phyloP scores from a whole-genome alignment of 306 rosid species.

The Gleditsia sinensis region DNA sequence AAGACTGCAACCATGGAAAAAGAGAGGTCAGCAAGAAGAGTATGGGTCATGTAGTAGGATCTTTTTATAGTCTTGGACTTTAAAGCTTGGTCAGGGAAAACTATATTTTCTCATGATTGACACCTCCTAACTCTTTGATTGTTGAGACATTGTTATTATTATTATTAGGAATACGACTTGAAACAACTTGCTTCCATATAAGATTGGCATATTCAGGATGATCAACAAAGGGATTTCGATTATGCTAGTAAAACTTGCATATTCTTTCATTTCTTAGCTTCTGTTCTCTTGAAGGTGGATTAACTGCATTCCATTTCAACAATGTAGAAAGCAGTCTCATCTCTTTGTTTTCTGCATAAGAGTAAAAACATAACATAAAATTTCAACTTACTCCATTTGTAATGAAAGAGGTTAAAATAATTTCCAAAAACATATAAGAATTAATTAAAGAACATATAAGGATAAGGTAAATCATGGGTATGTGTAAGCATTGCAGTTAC shows the following conservation, averaged over 20 bases:
- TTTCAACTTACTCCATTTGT: slow-evolving; percentile 2
- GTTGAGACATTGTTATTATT: background rate
- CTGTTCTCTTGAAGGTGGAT: slow-evolving; percentile 86
- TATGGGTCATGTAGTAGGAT: no score
- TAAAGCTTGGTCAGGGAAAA: background rate
- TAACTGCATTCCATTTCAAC: slow-evolving; percentile 65
- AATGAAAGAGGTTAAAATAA: background rate
- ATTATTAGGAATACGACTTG: background rate
- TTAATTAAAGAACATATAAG: background rate
- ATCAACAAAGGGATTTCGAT: slow-evolving; percentile 77
- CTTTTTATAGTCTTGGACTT: no score
- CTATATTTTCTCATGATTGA: background rate
- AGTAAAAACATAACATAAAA: background rate
- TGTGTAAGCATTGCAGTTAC: background rate
- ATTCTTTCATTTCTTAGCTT: slow-evolving; percentile 73
- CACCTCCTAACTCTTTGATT: background rate
- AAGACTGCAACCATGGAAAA: background rate
- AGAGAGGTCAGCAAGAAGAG: no score
- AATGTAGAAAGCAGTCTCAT: slow-evolving; percentile 76
- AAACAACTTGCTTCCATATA: slow-evolving; percentile 49
- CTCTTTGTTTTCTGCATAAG: slow-evolving; percentile 53
- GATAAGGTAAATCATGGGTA: background rate
- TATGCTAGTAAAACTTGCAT: slow-evolving; percentile 74
- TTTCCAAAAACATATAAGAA: background rate
- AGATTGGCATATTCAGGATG: slow-evolving; percentile 65